Evolutionary conservation across 768 basidiomycete genomes (phyloP), one percentile per base, ranked within the genome.

Genomic region (Pleurotus giganteus): DNA sequence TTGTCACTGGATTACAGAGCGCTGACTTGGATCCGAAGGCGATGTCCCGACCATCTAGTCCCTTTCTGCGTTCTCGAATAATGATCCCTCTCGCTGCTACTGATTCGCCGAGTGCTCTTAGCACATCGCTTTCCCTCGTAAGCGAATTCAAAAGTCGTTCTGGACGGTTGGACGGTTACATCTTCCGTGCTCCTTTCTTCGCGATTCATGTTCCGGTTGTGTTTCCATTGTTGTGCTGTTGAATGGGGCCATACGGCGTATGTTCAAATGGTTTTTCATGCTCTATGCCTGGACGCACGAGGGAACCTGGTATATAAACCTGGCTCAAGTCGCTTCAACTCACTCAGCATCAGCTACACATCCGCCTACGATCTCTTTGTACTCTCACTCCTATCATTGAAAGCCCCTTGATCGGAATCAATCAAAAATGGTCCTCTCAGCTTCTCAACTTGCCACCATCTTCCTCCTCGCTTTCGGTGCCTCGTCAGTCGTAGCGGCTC

Each of bases 391-490:
- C 26, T 12, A 27, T 17, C 28, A 9, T 7, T 23, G 31, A 7
- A 11, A 17, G 15, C 29, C 32, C 15, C 27, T 23, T 4, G 19
- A 23, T 19, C 32, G 4, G 36, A 19, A 51, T n/a, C 39, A 15
- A 47, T 29, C 46, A 47, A 29, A n/a, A 28, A 51, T 51, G 49
- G 49, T 51, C 49, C 36, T 15, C 34, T 13, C 32, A 23, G 21
- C 19, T 6, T 51, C 49, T 19, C 49, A 51, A 37, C 49, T 51
- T 32, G 49, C 49, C 26, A 51, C 49, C 32, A 37, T 51, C 49
- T 11, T 51, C 34, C 21, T 37, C 32, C 29, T 51, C 32, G 49
- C 31, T 32, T 23, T 37, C 49, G 32, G 49, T 15, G 49, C 34
- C 24, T 17, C 49, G 2, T 51, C 49, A 13, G 34, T 39, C 29